Conservation (phyloP, 2,329 filamentous ascomycete species). For the Domatiomyces globalis region DNA sequence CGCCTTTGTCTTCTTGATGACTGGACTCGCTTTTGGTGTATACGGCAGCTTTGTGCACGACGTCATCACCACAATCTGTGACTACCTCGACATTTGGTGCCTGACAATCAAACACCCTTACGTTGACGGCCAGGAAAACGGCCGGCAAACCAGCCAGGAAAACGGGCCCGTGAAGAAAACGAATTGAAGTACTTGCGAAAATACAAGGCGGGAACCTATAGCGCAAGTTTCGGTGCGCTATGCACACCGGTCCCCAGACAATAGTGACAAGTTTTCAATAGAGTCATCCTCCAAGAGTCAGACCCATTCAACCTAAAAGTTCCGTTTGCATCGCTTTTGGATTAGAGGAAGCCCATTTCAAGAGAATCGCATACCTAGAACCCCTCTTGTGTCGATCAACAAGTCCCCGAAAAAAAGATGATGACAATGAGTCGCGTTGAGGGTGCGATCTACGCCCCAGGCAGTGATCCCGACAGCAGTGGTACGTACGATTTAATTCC, state of each 20-base stretch:
- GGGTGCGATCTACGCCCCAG: not conserved
- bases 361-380: not conserved
- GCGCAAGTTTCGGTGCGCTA: not conserved
- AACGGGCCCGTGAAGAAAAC: constrained; percentile 12
- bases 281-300: not conserved
- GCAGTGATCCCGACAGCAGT: not conserved
- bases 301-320: not conserved
- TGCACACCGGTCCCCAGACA: not conserved
- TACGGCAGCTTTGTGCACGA: constrained; percentile 94
- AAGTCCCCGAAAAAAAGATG: not conserved
- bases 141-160: not conserved
- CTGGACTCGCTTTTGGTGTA: constrained; percentile 74
- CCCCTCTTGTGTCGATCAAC: not conserved
- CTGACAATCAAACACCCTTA: constrained; percentile 83
- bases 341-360: not conserved
- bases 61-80: constrained; percentile 93
- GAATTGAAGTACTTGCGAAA: constrained; percentile 14
- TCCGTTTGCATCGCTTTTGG: not conserved
- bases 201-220: not conserved
- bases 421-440: not conserved
- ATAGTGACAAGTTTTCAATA: not conserved
- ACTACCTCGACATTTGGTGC: constrained; percentile 97
- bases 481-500: not conserved
- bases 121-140: constrained; percentile 23
- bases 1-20: constrained; percentile 74